These are phyloP conservation scores for Fonsecaea pugnacius DNA, from an alignment of 2,329 filamentous ascomycete genomes.

Conservation along the genomic window DNA sequence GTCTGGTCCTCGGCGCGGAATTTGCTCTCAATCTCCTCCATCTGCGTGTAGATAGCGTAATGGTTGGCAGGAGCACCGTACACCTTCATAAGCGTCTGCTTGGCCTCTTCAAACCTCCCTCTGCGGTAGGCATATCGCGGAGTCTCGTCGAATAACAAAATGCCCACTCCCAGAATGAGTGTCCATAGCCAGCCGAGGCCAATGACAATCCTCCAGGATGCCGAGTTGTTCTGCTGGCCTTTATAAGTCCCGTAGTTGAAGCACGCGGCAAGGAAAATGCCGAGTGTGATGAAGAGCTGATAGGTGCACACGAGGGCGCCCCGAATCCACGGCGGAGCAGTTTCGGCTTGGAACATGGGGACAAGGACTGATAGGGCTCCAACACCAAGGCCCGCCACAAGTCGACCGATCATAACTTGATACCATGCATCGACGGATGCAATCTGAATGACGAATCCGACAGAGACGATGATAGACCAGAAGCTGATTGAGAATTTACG, in stretches of 20 bases:
- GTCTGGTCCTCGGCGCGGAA: constrained; percentile 57
- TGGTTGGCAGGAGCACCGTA: constrained; percentile 60
- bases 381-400: constrained; percentile 50
- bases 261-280: constrained; percentile 53
- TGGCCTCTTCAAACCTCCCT: constrained; percentile 56
- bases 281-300: constrained; percentile 53
- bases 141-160: constrained; percentile 60
- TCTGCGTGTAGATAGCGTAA: constrained; percentile 49
- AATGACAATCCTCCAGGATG: constrained; percentile 55
- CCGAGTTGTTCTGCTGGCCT: constrained; percentile 30
- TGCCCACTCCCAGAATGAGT: constrained; percentile 57
- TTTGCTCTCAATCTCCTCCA: constrained; percentile 35
- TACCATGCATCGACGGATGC: constrained; percentile 46
- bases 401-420: constrained; percentile 50
- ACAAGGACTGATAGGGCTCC: constrained; percentile 50
- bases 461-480: constrained; percentile 47
- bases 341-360: constrained; percentile 53
- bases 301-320: constrained; percentile 51
- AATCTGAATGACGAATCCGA: constrained; percentile 52
- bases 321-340: constrained; percentile 50
- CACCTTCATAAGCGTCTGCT: constrained; percentile 57
- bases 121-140: constrained; percentile 62
- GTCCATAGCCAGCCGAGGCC: constrained; percentile 62
- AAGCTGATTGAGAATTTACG: constrained; percentile 48
- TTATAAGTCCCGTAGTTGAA: constrained; percentile 50